A percentile compares a stretch with the other conserved stretches of the same genome.
phyloP scores from a whole-genome alignment of 129 eudicot species.

The Heracleum sosnowskyi region DNA sequence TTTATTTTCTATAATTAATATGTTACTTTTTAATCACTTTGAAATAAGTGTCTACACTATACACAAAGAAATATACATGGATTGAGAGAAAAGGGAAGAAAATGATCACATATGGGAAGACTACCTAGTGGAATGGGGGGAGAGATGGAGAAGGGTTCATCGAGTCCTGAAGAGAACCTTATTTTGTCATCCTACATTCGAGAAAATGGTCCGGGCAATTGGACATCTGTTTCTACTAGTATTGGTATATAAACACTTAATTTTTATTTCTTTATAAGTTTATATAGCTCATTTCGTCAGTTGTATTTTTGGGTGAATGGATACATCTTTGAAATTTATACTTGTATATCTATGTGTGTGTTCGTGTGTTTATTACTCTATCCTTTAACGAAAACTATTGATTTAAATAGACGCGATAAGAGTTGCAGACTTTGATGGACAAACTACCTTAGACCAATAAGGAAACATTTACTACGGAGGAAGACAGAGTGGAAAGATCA shows the following conservation, averaged over 20 bases:
- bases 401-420: constrained; percentile 38
- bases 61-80: no score
- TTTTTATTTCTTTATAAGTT: no score
- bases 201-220: constrained; percentile 39
- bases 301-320: no score
- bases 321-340: background rate
- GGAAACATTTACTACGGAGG: constrained; percentile 40
- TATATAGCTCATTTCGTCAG: no score
- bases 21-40: no score
- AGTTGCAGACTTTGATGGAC: constrained; percentile 48
- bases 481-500: constrained; percentile 40
- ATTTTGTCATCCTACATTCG: constrained; percentile 33
- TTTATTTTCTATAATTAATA: no score
- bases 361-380: background rate
- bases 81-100: no score
- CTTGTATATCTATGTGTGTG: background rate
- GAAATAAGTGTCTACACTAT: no score
- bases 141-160: constrained; percentile 30
- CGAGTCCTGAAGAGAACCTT: constrained; percentile 43
- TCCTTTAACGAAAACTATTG: background rate
- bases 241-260: background rate
- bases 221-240: no score
- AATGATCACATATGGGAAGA: no score
- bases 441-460: constrained; percentile 38
- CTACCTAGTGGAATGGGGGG: background rate